These are phyloP conservation scores for Verbascum thapsus DNA, from an alignment of 257 asterid genomes.

Conservation along the genomic window DNA sequence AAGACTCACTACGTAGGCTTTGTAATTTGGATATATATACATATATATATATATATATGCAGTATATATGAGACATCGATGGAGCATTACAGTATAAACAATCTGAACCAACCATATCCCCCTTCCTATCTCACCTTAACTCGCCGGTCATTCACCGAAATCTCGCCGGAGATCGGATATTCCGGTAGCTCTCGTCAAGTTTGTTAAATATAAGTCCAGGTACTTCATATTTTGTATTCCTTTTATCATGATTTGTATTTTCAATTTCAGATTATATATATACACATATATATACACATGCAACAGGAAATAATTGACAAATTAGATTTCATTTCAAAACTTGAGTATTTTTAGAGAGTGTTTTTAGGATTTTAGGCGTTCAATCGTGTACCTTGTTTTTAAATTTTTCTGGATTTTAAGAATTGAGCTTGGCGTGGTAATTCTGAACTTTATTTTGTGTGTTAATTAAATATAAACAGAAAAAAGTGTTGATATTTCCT, in stretches of 20 bases:
- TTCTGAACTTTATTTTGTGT: not conserved
- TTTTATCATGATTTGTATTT: not conserved
- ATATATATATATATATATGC: constrained; percentile 4
- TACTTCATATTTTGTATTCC: not conserved
- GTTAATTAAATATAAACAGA: not conserved
- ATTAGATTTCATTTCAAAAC: not conserved
- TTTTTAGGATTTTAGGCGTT: constrained; percentile 6
- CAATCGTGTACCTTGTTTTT: not conserved
- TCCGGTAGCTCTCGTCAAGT: constrained; percentile 16
- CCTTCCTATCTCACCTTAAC: constrained; percentile 21
- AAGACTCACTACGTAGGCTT: constrained; percentile 9
- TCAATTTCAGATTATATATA: no score
- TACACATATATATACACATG: no score
- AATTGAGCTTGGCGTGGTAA: not conserved
- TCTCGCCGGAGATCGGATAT: constrained; percentile 29
- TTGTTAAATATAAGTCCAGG: constrained; percentile 15
- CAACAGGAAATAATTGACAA: not conserved
- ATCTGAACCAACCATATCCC: constrained; percentile 24
- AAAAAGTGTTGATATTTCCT: not conserved
- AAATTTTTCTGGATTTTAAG: not conserved
- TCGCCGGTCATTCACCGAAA: constrained; percentile 36
- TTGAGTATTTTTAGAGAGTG: not conserved
- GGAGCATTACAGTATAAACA: constrained; percentile 32
- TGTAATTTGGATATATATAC: no score
- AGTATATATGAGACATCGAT: constrained; percentile 32